These are phyloP conservation scores for Coriolopsis trogii DNA, from an alignment of 1,284 basidiomycete genomes.

Conservation along the genomic window DNA sequence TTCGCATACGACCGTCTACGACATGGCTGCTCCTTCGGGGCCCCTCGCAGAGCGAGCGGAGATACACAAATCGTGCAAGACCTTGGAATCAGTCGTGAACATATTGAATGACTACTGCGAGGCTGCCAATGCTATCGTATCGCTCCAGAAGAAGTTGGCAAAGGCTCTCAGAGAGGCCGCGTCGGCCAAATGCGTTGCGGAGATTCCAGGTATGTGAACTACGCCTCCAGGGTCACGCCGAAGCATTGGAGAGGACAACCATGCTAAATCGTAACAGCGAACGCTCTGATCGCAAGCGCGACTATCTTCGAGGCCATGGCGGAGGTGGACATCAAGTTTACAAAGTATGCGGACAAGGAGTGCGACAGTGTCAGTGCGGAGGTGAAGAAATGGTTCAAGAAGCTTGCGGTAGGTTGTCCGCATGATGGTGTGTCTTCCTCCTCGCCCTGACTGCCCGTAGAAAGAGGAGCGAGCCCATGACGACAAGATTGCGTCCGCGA, in stretches of 20 bases:
- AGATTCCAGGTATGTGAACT: conserved; percentile 54
- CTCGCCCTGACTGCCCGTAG: conserved; percentile 37
- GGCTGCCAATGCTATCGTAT: conserved; percentile 59
- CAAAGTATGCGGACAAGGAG: conserved; percentile 74
- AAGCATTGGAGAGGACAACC: no score
- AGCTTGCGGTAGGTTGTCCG: conserved; percentile 58
- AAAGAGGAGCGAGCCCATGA: conserved; percentile 81
- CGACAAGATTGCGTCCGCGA: conserved; percentile 67
- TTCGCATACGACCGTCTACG: neutral
- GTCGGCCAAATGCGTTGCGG: conserved; percentile 57
- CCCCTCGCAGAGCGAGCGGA: conserved; percentile 58
- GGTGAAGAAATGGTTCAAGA: conserved; percentile 84
- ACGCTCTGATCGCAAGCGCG: conserved; percentile 64
- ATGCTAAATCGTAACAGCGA: conserved; percentile 45
- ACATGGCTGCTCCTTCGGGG: conserved; percentile 20
- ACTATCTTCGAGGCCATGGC: conserved; percentile 67
- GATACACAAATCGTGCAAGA: conserved; percentile 78
- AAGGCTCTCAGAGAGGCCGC: conserved; percentile 71
- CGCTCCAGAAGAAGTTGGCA: conserved; percentile 72
- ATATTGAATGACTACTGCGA: conserved; percentile 76
- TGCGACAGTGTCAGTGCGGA: conserved; percentile 65
- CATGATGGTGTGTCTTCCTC: neutral
- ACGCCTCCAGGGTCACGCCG: no score
- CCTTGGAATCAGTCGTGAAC: conserved; percentile 67
- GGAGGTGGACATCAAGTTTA: conserved; percentile 73